Evolutionary conservation across 2,329 filamentous ascomycete species (phyloP), one percentile per base, ranked within the genome.

Genomic region (Hymenoscyphus infarciens): DNA sequence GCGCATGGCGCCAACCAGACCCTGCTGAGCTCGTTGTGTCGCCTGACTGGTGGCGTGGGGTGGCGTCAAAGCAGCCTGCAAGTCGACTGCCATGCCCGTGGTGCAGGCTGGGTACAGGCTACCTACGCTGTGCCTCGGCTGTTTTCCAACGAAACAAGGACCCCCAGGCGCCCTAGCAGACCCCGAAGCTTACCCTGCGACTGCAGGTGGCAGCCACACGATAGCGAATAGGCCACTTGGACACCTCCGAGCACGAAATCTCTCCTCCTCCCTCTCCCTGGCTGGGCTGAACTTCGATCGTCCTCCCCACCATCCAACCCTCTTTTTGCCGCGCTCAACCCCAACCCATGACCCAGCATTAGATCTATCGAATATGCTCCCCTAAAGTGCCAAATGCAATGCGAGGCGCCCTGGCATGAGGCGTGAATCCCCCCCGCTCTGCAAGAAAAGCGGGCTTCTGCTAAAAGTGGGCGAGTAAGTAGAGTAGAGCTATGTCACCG

Each of bases 281-380:
- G 60, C 39, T 62, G 60, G 60, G 60, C 60, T 62, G 60, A 62
- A 62, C n/a, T 49, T 33, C 27, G 57, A 31, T 57, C 38, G 22
- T 57, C 49, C 25, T 53, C 57, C 31, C 29, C 42, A 60, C 57
- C 33, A 53, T 22, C 25, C 35, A 58, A 54, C 60, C 56, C 39
- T 59, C 56, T 58, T 57, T 60, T 55, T 57, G 27, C 39, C 55
- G 38, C 60, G 54, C 22, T 45, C 53, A 38, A 53, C 42, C 59
- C 49, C 53, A 38, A 53, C 42, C 59, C 49, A 56, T 38, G 42
- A 38, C 29, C 58, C 16, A 22, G 45, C 42, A 55, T 38, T 27
- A 35, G 33, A 59, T 45, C 58, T 38, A 55, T 55, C 59, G 19
- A 57, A 61, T 49, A 56, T 56, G 35, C 52, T 25, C 13, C 13